phyloP scores from a whole-genome alignment of 2,329 filamentous ascomycete species.

The Cladophialophora psammophila region DNA sequence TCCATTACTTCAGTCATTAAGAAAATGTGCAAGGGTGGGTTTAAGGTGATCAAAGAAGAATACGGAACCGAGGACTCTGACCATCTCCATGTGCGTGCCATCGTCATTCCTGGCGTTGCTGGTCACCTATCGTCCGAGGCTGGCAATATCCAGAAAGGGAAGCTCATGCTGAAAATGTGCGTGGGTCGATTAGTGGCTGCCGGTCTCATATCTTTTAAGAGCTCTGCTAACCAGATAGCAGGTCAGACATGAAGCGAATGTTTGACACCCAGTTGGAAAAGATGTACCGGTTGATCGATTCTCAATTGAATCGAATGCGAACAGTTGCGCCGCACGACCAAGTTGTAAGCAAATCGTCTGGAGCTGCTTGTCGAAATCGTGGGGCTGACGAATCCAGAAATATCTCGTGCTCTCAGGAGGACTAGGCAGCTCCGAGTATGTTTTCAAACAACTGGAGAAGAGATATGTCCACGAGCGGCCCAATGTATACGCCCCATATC shows the following conservation, averaged over 20 bases:
- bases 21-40: constrained; percentile 7
- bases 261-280: constrained; percentile 43
- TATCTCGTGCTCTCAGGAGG: constrained; percentile 47
- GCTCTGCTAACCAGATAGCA: constrained; percentile 9
- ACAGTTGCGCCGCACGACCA: constrained; percentile 38
- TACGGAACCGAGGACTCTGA: constrained; percentile 7
- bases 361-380: background rate
- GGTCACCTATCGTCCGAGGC: background rate
- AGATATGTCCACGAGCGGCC: constrained; percentile 37
- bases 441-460: constrained; percentile 42
- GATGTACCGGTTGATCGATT: constrained; percentile 45
- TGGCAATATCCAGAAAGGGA: constrained; percentile 9
- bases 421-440: constrained; percentile 46
- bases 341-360: constrained; percentile 40
- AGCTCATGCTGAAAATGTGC: constrained; percentile 7
- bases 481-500: constrained; percentile 36
- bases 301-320: constrained; percentile 41
- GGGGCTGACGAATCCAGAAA: constrained; percentile 22
- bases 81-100: constrained; percentile 11
- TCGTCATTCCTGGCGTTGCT: constrained; percentile 10
- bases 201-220: too few relatives aligned
- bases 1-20: constrained; percentile 11
- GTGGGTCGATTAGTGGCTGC: background rate
- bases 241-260: constrained; percentile 37
- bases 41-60: constrained; percentile 18